Base-by-base conservation (phyloP, 2,329 filamentous ascomycete genomes). In the Penicillium sp. region DNA sequence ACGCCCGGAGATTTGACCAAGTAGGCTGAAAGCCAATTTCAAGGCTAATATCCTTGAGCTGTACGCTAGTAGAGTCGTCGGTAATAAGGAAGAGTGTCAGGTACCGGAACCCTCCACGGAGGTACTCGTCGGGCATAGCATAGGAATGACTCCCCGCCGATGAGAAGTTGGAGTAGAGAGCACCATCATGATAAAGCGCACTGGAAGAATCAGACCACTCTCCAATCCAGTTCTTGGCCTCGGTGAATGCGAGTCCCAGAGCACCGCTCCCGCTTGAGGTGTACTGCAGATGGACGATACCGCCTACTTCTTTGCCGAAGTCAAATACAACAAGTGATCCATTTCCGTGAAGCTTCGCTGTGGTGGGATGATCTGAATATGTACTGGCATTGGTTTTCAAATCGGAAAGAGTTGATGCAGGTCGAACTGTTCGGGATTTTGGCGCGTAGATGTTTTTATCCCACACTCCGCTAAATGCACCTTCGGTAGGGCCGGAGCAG, bases 261-360 rank as follows among this genome's bases (percentile, higher is more conserved):
- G 70, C 64, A 3, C 74, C 76, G 3, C 55, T 66, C 14, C 66
- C 64, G 64, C 72, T 73, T 4, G 76, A 69, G 3, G 70, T 72
- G 61, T 83, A 86, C 9, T 75, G 67, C n/a, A 86, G 60, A 3
- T 76, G 78, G 5, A 81, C 70, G 51, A 85, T 78, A 5, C 83
- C 83, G 33, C 83, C 83, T 5, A 86, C 81, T 63, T 85, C 81
- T 21, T 77, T 72, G 3, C 82, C 83, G 63, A 86, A 86, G 66
- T 86, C 83, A 52, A 84, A 83, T 1, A 85, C 78, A 2, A 83
- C 66, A n/a, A 75, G 73, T 3, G 80, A 82, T 10, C 79, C 81
- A 62, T 84, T 83, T 10, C 76, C 74, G 8, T 60, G 58, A 5
- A 81, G 64, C 1, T 60, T 64, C 2, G 66, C 64, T 13, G 39